phyloP scores from a whole-genome alignment of 176 grass and related monocot species.

The Chloris gayana region DNA sequence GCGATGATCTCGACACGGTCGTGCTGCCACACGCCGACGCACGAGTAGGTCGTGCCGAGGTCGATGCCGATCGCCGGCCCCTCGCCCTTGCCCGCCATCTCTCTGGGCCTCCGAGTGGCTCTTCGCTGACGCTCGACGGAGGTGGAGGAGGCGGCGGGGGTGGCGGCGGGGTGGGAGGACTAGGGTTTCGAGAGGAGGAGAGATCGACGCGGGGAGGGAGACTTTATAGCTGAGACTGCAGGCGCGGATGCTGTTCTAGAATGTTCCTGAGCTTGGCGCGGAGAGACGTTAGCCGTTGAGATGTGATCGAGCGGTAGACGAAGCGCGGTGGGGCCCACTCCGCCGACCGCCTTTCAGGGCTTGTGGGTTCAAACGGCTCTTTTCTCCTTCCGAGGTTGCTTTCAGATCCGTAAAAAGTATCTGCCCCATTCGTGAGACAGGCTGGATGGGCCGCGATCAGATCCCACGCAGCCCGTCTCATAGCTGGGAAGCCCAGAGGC shows the following conservation, averaged over 20 bases:
- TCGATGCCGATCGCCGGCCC: slow-evolving; percentile 93
- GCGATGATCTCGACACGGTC: slow-evolving; percentile 98
- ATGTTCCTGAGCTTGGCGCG: slow-evolving; percentile 24
- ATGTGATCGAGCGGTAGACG: not conserved
- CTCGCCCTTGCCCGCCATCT: slow-evolving; percentile 66
- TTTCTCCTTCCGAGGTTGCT: not conserved
- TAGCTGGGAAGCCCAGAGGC: no score
- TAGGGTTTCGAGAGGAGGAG: slow-evolving; percentile 52
- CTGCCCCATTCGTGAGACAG: not conserved
- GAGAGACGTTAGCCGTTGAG: not conserved
- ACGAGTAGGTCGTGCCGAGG: slow-evolving; percentile 95
- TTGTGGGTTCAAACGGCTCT: slow-evolving; percentile 37
- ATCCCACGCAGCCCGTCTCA: not conserved
- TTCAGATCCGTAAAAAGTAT: slow-evolving; percentile 3
- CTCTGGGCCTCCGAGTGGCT: not conserved
- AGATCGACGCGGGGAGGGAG: not conserved
- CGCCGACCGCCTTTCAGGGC: not conserved
- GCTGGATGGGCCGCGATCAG: not conserved
- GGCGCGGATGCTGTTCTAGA: slow-evolving; percentile 36
- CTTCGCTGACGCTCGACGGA: not conserved
- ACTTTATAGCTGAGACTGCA: slow-evolving; percentile 16
- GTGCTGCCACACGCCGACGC: slow-evolving; percentile 97
- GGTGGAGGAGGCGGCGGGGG: not conserved
- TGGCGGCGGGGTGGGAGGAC: slow-evolving; percentile 22
- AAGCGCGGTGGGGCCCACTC: not conserved